Evolutionary conservation across 192 early-diverging fungal species (phyloP), one percentile per base, ranked within the genome.

Genomic region (Entomortierella chlamydospora): DNA sequence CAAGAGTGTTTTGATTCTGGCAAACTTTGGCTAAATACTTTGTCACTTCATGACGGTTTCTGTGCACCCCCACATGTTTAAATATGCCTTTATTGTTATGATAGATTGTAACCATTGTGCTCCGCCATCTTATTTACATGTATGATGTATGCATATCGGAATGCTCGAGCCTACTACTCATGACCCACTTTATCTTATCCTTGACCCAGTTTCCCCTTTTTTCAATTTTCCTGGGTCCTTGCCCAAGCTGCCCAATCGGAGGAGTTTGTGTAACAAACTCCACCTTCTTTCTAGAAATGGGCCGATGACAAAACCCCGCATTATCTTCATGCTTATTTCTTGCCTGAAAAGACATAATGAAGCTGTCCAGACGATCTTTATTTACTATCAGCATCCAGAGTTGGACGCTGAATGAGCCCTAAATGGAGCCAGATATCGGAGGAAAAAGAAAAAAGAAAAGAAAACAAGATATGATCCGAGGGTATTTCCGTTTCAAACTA

Each of bases 181-280:
- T 17, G 23, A 28, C 28, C 23, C 22, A 23, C 2, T 9, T 29
- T 18, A 9, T 54, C 9, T 23, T 23, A 3, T 9, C 25, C 3
- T 9, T 37, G 50, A 64, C 51, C 51, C 50, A 54, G 17, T 64
- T 54, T 54, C 39, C 47, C 11, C 12, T 25, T 18, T 50, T 33
- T 7, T 18, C n/a, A n/a, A 45, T 25, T 45, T 66, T 66, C 25
- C 64, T 57, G 52, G 64, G 64, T 55, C 54, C 37, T 29, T 47
- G 20, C 17, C 29, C 26, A 37, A 13, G 10, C 50, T 58, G 45
- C 17, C 65, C 65, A 68, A 68, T 68, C 65, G 65, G 56, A 68
- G 49, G 23, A 45, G 49, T 33, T 34, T 56, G 64, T 66, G 64
- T 66, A 55, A 58, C 47, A 26, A 6, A 43, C 18, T 34, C 9